A percentile compares a stretch with the other conserved stretches of the same genome.
Evolutionary conservation across 1,284 basidiomycete species (phyloP).

Genomic region (Chiua sp.): DNA sequence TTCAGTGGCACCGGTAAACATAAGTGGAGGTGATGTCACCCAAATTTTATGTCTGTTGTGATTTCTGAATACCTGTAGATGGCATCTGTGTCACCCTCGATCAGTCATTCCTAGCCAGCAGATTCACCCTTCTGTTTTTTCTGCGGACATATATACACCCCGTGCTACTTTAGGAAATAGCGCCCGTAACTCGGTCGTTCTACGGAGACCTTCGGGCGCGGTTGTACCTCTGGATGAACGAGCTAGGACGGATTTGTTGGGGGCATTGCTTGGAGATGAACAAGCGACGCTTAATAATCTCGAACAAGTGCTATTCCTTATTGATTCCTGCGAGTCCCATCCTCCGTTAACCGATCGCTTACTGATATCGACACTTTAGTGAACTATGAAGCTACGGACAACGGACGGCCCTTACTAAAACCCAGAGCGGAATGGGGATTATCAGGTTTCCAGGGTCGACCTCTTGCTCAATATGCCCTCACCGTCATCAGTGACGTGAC

Average conservation of each 20-base stretch:
- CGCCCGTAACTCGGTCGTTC: conserved; percentile 1
- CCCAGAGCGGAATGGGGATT: not conserved
- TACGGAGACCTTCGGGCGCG: not conserved
- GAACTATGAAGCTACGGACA: not conserved
- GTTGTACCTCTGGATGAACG: not conserved
- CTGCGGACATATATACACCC: conserved; percentile 15
- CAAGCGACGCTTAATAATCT: not conserved
- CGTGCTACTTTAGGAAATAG: conserved; percentile 8
- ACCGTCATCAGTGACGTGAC: not conserved
- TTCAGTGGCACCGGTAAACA: conserved; percentile 9
- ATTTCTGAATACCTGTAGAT: conserved; percentile 7
- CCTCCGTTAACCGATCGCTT: not conserved
- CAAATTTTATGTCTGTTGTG: not conserved
- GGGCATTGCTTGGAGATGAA: not conserved
- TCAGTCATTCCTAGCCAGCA: conserved; percentile 19
- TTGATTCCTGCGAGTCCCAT: conserved; percentile 4
- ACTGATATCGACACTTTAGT: not conserved
- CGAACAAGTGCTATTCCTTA: conserved; percentile 5
- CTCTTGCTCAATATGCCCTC: conserved; percentile 5
- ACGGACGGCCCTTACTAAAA: not conserved
- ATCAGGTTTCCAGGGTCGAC: not conserved
- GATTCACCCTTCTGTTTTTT: conserved; percentile 18
- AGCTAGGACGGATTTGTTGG: not conserved
- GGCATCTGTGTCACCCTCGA: conserved; percentile 12
- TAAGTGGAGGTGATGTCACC: conserved; percentile 3